phyloP scores from a whole-genome alignment of 495 filamentous ascomycete species.

The Aspergillus funiculosus region DNA sequence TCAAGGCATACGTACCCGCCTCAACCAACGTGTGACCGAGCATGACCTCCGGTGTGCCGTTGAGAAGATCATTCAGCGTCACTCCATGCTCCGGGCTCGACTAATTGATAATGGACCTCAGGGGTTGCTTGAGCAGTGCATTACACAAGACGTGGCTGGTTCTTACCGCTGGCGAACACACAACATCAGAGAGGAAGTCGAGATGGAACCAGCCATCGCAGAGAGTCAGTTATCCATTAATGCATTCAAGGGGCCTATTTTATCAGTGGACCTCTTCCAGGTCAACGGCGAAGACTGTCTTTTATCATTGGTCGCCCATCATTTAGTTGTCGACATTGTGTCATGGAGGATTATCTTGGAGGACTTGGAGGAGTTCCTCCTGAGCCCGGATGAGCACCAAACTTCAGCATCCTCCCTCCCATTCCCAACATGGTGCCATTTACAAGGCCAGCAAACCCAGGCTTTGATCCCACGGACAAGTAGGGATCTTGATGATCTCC shows the following conservation, averaged over 20 bases:
- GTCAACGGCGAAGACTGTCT: constrained; percentile 42
- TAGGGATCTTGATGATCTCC: constrained; percentile 26
- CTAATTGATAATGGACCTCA: constrained; percentile 36
- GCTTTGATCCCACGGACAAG: constrained; percentile 19
- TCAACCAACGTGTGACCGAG: constrained; percentile 46
- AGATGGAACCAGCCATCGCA: constrained; percentile 28
- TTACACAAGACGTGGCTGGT: constrained; percentile 32
- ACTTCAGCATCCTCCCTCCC: constrained; percentile 44
- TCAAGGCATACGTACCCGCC: constrained; percentile 58
- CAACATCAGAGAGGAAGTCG: constrained; percentile 16
- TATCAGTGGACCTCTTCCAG: constrained; percentile 46
- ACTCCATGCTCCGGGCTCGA: constrained; percentile 70
- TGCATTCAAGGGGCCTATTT: constrained; percentile 37
- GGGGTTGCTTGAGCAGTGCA: constrained; percentile 30
- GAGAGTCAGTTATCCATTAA: constrained; percentile 42
- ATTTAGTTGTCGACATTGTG: constrained; percentile 63
- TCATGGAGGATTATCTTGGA: constrained; percentile 65
- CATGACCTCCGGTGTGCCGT: constrained; percentile 47
- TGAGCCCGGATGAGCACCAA: constrained; percentile 32
- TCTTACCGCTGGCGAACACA: constrained; percentile 37
- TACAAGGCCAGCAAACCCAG: constrained; percentile 40
- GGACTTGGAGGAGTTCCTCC: constrained; percentile 59
- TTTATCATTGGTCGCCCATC: constrained; percentile 62
- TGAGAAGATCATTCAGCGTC: constrained; percentile 53
- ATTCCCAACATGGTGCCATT: constrained; percentile 57